phyloP scores from a whole-genome alignment of 306 rosid species.

The Carpinus viminea region DNA sequence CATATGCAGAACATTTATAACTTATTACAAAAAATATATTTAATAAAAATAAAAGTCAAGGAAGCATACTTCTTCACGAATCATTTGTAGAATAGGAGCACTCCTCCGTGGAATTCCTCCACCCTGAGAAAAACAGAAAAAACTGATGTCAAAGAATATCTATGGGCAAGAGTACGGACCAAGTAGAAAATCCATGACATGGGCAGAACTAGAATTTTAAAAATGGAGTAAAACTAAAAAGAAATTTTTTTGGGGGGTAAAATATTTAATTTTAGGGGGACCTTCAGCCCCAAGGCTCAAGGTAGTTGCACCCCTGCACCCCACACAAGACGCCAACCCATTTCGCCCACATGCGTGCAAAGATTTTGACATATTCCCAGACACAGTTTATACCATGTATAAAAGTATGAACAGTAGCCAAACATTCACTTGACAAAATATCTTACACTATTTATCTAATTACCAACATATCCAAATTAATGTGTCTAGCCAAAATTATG shows the following conservation, averaged over 20 bases:
- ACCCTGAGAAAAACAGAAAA: constrained; percentile 53
- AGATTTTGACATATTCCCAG: neutral
- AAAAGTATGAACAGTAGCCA: neutral
- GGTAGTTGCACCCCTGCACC: too few relatives aligned
- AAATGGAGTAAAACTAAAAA: too few relatives aligned
- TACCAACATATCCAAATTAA: too few relatives aligned
- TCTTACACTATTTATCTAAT: too few relatives aligned
- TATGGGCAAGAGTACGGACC: neutral
- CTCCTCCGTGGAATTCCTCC: constrained; percentile 93
- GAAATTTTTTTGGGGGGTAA: too few relatives aligned
- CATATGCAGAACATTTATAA: neutral
- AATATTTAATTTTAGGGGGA: too few relatives aligned
- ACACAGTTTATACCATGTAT: neutral
- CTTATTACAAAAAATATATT: neutral
- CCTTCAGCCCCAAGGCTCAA: too few relatives aligned
- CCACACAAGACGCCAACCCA: neutral
- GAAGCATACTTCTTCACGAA: constrained; percentile 87
- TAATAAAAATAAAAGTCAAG: constrained; percentile 22
- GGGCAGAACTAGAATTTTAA: too few relatives aligned
- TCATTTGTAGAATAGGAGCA: constrained; percentile 69
- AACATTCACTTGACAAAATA: too few relatives aligned
- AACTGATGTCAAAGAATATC: constrained; percentile 17
- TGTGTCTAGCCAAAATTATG: too few relatives aligned
- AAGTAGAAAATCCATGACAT: neutral
- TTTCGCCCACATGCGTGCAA: neutral